phyloP scores from a whole-genome alignment of 345 rosid species.

The Garcia nutans region DNA sequence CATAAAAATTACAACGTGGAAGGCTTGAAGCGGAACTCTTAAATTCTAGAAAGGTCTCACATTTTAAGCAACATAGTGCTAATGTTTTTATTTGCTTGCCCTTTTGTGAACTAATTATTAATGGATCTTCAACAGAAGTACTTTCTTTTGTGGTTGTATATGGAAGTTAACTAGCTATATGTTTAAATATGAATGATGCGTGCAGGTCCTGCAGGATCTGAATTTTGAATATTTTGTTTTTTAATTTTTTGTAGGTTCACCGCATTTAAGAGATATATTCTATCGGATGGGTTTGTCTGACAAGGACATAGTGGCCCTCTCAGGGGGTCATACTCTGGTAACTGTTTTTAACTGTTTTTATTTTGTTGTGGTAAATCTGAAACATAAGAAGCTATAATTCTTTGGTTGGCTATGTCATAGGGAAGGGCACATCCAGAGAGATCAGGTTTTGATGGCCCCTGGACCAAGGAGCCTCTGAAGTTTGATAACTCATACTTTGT shows the following conservation, averaged over 20 bases:
- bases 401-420: constrained; percentile 31
- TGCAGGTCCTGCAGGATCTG: constrained; percentile 4
- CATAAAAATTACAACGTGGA: neutral
- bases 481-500: constrained; percentile 91
- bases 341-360: constrained; percentile 5
- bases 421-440: constrained; percentile 94
- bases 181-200: neutral
- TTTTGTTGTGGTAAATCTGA: neutral
- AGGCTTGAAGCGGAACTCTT: neutral
- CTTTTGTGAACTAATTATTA: neutral
- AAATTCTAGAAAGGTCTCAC: neutral
- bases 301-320: constrained; percentile 82
- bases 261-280: constrained; percentile 78
- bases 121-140: neutral
- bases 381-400: constrained; percentile 8
- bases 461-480: constrained; percentile 91
- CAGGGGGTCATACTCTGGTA: constrained; percentile 56
- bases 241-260: constrained; percentile 44
- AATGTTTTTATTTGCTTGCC: neutral
- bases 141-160: too few relatives aligned
- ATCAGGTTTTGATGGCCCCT: constrained; percentile 95
- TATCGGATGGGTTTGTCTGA: constrained; percentile 86
- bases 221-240: neutral
- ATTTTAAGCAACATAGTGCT: neutral
- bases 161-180: neutral